Base-by-base conservation (phyloP, 495 filamentous ascomycete genomes). In the Xanthoparmelia taractica region DNA sequence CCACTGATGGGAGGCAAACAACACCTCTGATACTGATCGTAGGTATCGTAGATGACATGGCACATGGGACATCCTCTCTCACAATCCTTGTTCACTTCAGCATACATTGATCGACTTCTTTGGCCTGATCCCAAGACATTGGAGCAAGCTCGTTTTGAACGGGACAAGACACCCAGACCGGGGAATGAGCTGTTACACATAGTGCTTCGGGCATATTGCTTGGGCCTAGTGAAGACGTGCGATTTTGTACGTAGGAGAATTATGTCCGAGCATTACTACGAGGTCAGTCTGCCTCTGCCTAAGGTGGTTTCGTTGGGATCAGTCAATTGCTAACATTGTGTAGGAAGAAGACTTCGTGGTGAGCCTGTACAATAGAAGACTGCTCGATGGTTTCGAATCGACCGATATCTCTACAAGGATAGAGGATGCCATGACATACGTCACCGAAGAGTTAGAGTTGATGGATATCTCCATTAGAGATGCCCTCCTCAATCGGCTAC, bases 311-410 rank as follows among this genome's bases (percentile, higher is more conserved):
- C 27, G 36, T 31, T 40, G 20, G 25, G 27, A 31, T 31, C 12
- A 18, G 10, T 56, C 47, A 50, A 3, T 11, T 47, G 45, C 56
- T 29, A 43, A 64, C 43, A 61, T 55, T 48, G n/a, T 41, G 61
- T 67, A 95, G 89, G 94, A 98, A 76, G 94, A 98, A 75, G 94
- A 98, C 69, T 97, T 97, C 67, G 88, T 92, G 29, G 90, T 89
- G 6, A 91, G 95, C 71, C 84, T 92, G 0, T 97, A 93, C 72
- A 87, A 91, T 65, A 83, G 92, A 34, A 81, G 80, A 48, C 80
- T 99, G 0, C 75, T 97, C 34, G 82, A 85, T 41, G 73, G 80
- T 8, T 79, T 92, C 43, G 79, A 85, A 37, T 68, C 73, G 8
- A 73, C 77, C 8, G 77, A 82, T 13, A 83, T 93, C 48, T 70